phyloP scores from a whole-genome alignment of 192 early-diverging fungal genomes.

The Linderina pennispora region DNA sequence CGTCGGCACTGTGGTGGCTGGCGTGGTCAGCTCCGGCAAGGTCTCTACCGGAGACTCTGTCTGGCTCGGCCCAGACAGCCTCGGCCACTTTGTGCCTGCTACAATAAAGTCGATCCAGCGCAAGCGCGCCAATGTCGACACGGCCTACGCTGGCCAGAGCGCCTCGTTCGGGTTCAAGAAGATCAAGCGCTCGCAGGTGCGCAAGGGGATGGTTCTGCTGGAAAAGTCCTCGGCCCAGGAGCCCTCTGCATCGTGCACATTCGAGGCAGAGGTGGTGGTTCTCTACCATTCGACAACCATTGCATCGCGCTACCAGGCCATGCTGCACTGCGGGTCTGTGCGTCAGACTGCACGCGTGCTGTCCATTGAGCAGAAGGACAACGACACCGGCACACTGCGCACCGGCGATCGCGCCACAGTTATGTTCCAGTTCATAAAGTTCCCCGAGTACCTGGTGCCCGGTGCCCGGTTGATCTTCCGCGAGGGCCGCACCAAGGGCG shows the following conservation, averaged over 20 bases:
- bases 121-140: slow-evolving; percentile 73
- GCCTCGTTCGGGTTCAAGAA: slow-evolving; percentile 83
- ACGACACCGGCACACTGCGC: slow-evolving; percentile 60
- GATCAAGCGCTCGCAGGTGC: slow-evolving; percentile 65
- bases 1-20: slow-evolving; percentile 87
- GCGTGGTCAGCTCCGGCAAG: slow-evolving; percentile 65
- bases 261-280: slow-evolving; percentile 90
- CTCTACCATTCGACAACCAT: slow-evolving; percentile 92
- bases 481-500: slow-evolving; percentile 83
- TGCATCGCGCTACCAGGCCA: slow-evolving; percentile 84
- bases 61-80: slow-evolving; percentile 77
- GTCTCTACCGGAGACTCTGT: slow-evolving; percentile 77
- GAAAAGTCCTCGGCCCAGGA: slow-evolving; percentile 4
- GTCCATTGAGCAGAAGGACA: slow-evolving; percentile 23
- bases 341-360: slow-evolving; percentile 84
- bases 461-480: slow-evolving; percentile 65
- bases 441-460: slow-evolving; percentile 62
- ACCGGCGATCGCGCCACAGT: slow-evolving; percentile 83
- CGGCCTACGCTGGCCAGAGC: slow-evolving; percentile 76
- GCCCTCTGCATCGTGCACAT: slow-evolving; percentile 47
- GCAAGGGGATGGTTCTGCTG: slow-evolving; percentile 60
- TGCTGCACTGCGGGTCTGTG: slow-evolving; percentile 86
- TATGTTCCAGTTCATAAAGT: slow-evolving; percentile 72
- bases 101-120: slow-evolving; percentile 83
- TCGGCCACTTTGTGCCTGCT: slow-evolving; percentile 73